Conservation (phyloP, 169 alveolate species). For the Plasmodium blacklocki region DNA sequence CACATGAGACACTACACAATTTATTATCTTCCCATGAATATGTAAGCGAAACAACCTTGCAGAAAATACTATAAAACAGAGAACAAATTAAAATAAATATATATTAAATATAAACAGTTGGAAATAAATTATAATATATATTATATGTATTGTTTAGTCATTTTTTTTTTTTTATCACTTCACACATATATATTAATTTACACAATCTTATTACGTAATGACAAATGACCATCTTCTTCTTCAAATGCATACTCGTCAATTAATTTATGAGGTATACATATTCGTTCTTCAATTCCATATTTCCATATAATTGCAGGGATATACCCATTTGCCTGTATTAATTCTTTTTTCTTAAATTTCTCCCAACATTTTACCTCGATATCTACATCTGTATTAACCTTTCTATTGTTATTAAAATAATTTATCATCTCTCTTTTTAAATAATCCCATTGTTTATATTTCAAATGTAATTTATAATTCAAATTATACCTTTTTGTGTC, state of each 20-base stretch:
- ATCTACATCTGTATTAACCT: constrained; percentile 55
- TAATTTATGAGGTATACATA: constrained; percentile 76
- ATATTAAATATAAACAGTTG: too few species aligned
- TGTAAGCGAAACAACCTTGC: constrained; percentile 85
- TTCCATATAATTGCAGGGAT: constrained; percentile 84
- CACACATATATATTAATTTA: background rate
- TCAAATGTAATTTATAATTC: constrained; percentile 54
- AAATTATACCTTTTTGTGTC: constrained; percentile 39
- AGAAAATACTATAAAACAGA: constrained; percentile 78
- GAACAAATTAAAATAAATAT: background rate
- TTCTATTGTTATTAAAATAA: constrained; percentile 36
- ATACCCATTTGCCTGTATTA: constrained; percentile 74
- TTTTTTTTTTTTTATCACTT: background rate
- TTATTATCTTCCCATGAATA: constrained; percentile 73
- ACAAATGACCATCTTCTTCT: constrained; percentile 88
- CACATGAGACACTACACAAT: constrained; percentile 85
- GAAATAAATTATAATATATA: background rate
- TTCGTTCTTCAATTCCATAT: constrained; percentile 79
- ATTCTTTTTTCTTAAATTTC: constrained; percentile 64
- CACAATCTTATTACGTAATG: constrained; percentile 75
- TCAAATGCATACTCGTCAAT: constrained; percentile 88
- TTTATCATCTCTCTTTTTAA: constrained; percentile 52
- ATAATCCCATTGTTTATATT: constrained; percentile 64
- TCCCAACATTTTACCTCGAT: constrained; percentile 69
- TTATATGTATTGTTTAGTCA: too few species aligned